Percentiles rank a stretch among this genome's conserved stretches.
Evolutionary conservation across 352 stramenopile genomes (phyloP).

Genomic region (Pythium oligandrum): DNA sequence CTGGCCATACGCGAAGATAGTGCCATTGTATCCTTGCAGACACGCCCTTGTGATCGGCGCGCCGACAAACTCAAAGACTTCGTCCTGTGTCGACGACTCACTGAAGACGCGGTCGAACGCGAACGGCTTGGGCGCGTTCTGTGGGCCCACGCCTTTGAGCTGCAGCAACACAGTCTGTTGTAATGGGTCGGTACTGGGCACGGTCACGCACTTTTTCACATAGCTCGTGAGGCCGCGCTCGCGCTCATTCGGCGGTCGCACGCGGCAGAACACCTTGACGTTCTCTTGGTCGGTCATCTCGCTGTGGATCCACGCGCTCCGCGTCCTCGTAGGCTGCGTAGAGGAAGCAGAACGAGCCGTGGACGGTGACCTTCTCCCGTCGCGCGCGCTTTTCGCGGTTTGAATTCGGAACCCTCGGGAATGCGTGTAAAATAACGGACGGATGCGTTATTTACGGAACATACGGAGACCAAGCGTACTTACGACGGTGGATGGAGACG

Average conservation of each 20-base stretch:
- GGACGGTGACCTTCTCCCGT: too few species aligned
- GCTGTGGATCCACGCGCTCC: background rate
- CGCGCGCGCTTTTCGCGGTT: too few species aligned
- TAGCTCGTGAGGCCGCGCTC: conserved; percentile 42
- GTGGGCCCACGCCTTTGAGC: conserved; percentile 30
- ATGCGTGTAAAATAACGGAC: too few species aligned
- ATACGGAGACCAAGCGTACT: too few species aligned
- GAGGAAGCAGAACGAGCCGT: too few species aligned
- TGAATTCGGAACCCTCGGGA: too few species aligned
- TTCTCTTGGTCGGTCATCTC: conserved; percentile 51
- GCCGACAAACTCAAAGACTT: conserved; percentile 88
- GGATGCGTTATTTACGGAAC: too few species aligned
- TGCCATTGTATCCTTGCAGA: conserved; percentile 82
- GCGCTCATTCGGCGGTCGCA: conserved; percentile 76
- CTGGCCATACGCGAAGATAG: conserved; percentile 85
- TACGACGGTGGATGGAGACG: too few species aligned
- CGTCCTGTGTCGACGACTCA: conserved; percentile 85
- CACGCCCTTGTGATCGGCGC: conserved; percentile 78
- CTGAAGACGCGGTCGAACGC: conserved; percentile 92
- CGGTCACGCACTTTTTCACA: conserved; percentile 60
- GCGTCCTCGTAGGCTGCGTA: background rate
- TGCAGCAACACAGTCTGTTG: conserved; percentile 64
- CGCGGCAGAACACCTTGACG: conserved; percentile 85
- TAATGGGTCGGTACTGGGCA: conserved; percentile 32
- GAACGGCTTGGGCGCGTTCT: conserved; percentile 48